Evolutionary conservation across 2,329 filamentous ascomycete genomes (phyloP), one percentile per base, ranked within the genome.

Genomic region (Mycocentrospora acerina): DNA sequence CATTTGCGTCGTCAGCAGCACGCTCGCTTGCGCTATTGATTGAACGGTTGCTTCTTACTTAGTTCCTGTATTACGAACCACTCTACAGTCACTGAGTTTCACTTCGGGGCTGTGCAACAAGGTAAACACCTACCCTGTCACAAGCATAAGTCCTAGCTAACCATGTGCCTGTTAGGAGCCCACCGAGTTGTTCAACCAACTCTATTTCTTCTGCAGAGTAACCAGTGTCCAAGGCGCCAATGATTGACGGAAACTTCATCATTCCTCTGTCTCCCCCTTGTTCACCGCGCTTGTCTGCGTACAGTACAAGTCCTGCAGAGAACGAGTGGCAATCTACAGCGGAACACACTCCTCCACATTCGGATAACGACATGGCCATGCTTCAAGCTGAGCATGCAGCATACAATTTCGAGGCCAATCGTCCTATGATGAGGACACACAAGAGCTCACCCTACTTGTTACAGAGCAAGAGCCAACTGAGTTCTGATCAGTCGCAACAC

Each of bases 231-330:
- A 58, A 64, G 60, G 56, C 51, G 52, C 62, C 58, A 69, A 70
- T 70, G 67, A 60, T 73, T 60, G 64, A 69, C 63, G 67, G 66
- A 65, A 70, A 62, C 59, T 66, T 67, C 52, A 66, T 69, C 59
- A 68, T 71, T 60, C 71, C 70, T 53, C 59, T 73, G 54, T 75
- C 72, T 61, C 72, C 72, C 52, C 72, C 72, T 44, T 72, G 61
- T 48, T 75, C 72, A 60, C 72, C 72, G 62, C 72, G 68, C 60
- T 73, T 74, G 71, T 73, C 70, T 70, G 70, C 65, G 56, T 71
- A 70, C 54, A 62, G 65, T 59, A 61, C 65, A 46, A 70, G 68
- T 51, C 55, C 62, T 46, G 57, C 60, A 61, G 67, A 72, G 35
- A 67, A 67, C 59, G 65, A 69, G 53, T 72, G 69, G 70, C 71